These are phyloP conservation scores for Naganishia randhawae DNA, from an alignment of 768 basidiomycete genomes.

Conservation along the genomic window DNA sequence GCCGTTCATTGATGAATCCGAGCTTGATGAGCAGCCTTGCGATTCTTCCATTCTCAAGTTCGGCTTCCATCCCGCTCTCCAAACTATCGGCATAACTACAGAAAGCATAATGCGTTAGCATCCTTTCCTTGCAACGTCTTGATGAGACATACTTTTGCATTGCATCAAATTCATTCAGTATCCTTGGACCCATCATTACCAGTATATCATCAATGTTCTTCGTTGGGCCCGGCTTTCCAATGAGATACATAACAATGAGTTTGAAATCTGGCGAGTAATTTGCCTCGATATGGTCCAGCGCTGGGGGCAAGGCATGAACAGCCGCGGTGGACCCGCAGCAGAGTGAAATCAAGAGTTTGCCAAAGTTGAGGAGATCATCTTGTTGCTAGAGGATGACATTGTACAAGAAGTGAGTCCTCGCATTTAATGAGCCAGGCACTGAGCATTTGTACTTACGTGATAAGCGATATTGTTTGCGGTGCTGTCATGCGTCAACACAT, in stretches of 20 bases:
- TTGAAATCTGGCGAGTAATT: constrained; percentile 78
- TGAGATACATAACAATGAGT: constrained; percentile 66
- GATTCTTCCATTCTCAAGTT: constrained; percentile 89
- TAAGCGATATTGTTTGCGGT: constrained; percentile 59
- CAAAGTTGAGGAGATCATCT: constrained; percentile 84
- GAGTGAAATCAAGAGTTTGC: constrained; percentile 73
- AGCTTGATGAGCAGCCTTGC: constrained; percentile 87
- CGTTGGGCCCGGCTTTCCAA: constrained; percentile 67
- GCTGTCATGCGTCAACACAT: constrained; percentile 74
- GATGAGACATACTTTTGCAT: constrained; percentile 62
- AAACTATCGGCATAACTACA: constrained; percentile 71
- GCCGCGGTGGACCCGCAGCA: constrained; percentile 67
- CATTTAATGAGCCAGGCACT: too few species aligned
- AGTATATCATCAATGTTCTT: constrained; percentile 76
- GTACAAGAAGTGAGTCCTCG: neutral
- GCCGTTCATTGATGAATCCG: constrained; percentile 98
- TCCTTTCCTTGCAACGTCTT: neutral
- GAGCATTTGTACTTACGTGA: constrained; percentile 53
- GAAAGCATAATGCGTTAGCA: neutral
- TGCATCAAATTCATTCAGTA: constrained; percentile 78
- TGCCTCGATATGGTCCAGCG: constrained; percentile 67
- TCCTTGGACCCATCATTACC: constrained; percentile 68
- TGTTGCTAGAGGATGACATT: constrained; percentile 54
- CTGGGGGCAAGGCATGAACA: constrained; percentile 65
- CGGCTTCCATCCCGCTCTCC: constrained; percentile 76